A percentile compares a stretch with the other conserved stretches of the same genome.
These are phyloP conservation scores for Gremmenia infestans DNA, from an alignment of 2,329 filamentous ascomycete genomes.

Conservation along the genomic window DNA sequence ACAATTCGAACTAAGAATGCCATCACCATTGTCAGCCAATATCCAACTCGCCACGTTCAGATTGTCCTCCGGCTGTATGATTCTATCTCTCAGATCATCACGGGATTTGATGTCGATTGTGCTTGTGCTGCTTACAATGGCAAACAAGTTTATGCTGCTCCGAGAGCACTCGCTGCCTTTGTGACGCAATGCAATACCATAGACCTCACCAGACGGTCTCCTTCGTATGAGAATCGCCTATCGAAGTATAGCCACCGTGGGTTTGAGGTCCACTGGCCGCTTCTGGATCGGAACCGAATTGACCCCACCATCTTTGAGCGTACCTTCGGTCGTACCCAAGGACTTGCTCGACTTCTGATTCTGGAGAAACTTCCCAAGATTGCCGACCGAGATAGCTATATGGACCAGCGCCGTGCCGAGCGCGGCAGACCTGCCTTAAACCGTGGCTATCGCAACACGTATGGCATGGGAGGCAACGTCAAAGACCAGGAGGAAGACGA, in stretches of 20 bases:
- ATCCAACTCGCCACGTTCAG: conserved; percentile 76
- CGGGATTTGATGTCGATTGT: conserved; percentile 84
- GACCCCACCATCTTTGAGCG: conserved; percentile 86
- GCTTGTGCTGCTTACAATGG: conserved; percentile 79
- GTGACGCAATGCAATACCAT: conserved; percentile 79
- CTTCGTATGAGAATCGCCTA: conserved; percentile 81
- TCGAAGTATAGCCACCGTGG: conserved; percentile 81
- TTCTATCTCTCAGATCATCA: conserved; percentile 76
- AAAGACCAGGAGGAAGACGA: conserved; percentile 76
- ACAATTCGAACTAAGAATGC: conserved; percentile 83
- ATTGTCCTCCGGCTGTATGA: conserved; percentile 84
- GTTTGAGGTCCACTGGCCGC: conserved; percentile 78
- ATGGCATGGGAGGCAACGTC: conserved; percentile 60
- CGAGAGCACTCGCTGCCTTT: conserved; percentile 71
- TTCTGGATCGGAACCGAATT: conserved; percentile 67
- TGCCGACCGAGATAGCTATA: conserved; percentile 63
- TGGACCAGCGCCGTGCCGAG: conserved; percentile 64
- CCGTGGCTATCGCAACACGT: conserved; percentile 36
- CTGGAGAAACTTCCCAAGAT: conserved; percentile 71
- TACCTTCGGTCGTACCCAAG: conserved; percentile 69
- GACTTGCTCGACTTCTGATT: conserved; percentile 73
- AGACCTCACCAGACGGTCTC: conserved; percentile 73
- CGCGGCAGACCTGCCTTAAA: conserved; percentile 60
- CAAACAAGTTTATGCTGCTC: conserved; percentile 71
- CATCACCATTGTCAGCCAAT: conserved; percentile 79